phyloP scores from a whole-genome alignment of 345 rosid species.

The Erucastrum elatum region DNA sequence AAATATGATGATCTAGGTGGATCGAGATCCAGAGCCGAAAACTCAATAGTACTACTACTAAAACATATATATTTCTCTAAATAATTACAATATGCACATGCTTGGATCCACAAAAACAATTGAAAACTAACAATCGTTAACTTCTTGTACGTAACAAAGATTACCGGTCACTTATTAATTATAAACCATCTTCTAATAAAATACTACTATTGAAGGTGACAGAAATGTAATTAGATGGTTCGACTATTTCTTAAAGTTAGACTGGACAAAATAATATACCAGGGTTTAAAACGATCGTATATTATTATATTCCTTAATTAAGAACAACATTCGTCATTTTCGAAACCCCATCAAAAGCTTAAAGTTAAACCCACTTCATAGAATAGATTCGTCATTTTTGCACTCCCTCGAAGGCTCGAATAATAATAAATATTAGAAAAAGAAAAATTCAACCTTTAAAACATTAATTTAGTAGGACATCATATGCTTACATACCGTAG shows the following conservation, averaged over 20 bases:
- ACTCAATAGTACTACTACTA: background rate
- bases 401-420: background rate
- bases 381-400: background rate
- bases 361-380: background rate
- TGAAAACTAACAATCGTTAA: background rate
- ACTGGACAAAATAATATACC: background rate
- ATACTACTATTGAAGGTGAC: background rate
- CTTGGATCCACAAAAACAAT: background rate
- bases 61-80: background rate
- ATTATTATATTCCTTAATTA: background rate
- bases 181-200: background rate
- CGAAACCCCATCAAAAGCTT: background rate
- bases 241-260: background rate
- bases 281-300: background rate
- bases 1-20: background rate
- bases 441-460: background rate
- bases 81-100: background rate
- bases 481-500: background rate
- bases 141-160: background rate
- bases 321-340: background rate
- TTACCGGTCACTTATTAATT: background rate
- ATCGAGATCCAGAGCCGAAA: background rate
- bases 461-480: background rate
- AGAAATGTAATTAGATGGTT: background rate
- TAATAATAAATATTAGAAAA: background rate